Evolutionary conservation across 176 grass and related monocot species (phyloP).

Genomic region (Zizania latifolia): DNA sequence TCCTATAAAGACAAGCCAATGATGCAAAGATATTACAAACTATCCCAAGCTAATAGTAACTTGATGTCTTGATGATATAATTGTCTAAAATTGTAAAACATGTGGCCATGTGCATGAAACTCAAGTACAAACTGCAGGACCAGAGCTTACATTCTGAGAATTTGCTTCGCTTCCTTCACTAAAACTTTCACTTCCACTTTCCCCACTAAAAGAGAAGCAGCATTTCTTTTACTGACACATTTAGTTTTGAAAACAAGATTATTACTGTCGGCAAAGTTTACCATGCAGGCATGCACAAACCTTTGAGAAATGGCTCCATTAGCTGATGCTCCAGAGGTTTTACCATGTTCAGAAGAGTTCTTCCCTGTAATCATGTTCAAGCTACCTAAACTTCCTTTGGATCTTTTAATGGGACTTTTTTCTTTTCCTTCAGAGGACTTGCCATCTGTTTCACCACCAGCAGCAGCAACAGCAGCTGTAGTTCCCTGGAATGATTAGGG

Average conservation of each 20-base stretch:
- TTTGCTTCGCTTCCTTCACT: constrained; percentile 80
- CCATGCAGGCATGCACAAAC: constrained; percentile 56
- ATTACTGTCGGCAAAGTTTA: not conserved
- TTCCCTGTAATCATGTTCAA: constrained; percentile 89
- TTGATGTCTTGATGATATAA: not conserved
- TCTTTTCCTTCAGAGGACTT: constrained; percentile 78
- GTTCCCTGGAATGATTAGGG: constrained; percentile 47
- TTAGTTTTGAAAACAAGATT: constrained; percentile 11
- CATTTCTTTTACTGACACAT: constrained; percentile 33
- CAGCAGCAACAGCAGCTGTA: constrained; percentile 5
- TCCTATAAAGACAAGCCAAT: constrained; percentile 32
- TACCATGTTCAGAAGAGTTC: constrained; percentile 52
- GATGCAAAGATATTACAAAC: constrained; percentile 18
- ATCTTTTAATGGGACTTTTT: constrained; percentile 71
- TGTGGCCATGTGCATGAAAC: not conserved
- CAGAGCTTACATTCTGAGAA: constrained; percentile 78
- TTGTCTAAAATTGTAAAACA: constrained; percentile 2
- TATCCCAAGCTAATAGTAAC: constrained; percentile 1
- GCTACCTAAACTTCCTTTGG: constrained; percentile 97
- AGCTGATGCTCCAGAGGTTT: constrained; percentile 61
- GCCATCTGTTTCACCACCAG: constrained; percentile 52
- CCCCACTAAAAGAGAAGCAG: constrained; percentile 58
- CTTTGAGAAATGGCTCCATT: constrained; percentile 68
- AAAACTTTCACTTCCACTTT: constrained; percentile 77
- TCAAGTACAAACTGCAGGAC: not conserved